Conservation (phyloP, 108 stramenopile species). For the Discostella stelligeroides region DNA sequence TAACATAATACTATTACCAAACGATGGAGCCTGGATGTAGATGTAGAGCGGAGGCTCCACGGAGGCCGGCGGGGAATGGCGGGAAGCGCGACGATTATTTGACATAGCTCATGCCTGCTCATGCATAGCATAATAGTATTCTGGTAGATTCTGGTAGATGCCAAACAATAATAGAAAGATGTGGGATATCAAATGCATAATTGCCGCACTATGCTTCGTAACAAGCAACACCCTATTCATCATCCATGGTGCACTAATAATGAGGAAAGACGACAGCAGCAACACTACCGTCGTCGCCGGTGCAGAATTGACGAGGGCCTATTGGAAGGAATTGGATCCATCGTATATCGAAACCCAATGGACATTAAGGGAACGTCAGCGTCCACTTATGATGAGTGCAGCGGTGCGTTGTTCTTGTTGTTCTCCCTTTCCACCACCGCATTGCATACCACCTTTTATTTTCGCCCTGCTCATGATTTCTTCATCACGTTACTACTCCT, state of each 20-base stretch:
- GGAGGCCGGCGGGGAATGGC: no score
- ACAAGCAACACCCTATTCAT: conserved; percentile 31
- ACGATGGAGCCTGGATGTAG: no score
- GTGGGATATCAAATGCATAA: conserved; percentile 50
- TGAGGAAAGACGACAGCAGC: conserved; percentile 2
- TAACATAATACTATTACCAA: no score
- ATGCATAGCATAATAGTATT: no score
- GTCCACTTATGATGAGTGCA: conserved; percentile 28
- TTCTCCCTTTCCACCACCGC: neutral
- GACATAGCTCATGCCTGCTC: no score
- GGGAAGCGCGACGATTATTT: no score
- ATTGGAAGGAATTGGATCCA: conserved; percentile 62
- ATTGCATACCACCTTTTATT: conserved; percentile 1
- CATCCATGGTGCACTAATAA: conserved; percentile 10
- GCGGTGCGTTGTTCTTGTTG: neutral
- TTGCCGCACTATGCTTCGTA: conserved; percentile 30
- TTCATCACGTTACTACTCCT: no score
- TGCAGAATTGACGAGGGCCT: neutral
- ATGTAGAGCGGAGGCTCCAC: no score
- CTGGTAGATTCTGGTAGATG: no score
- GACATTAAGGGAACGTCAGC: conserved; percentile 15
- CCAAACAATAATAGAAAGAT: no score
- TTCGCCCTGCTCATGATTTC: neutral
- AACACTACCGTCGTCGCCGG: neutral
- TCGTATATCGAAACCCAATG: conserved; percentile 62